Evolutionary conservation across 495 filamentous ascomycete genomes (phyloP), one percentile per base, ranked within the genome.

Genomic region (Articulospora tetracladia): DNA sequence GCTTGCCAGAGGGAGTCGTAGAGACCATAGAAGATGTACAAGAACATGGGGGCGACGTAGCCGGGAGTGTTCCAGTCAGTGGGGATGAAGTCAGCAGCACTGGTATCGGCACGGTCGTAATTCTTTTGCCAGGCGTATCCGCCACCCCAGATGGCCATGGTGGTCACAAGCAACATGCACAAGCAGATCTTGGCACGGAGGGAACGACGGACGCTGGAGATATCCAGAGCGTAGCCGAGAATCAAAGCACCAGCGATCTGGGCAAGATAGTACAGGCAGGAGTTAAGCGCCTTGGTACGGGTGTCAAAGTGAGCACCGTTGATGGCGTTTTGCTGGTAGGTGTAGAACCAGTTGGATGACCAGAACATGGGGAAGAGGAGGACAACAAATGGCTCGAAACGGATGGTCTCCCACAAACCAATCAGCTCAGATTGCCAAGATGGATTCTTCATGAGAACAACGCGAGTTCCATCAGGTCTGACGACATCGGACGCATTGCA

Each of bases 11-110:
- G 82, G 28, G 92, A 89, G 68, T 97, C 93, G 63, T 87, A 93
- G 66, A 97, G 87, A 48, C 93, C 93, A 69, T 97, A 97, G 69
- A 93, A 94, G 65, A 98, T 89, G 77, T 93, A 96, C 59, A 97
- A 74, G 70, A 96, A 90, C 84, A 96, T 89, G 17, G 91, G 90
- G 0, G 89, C 92, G 46, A 90, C 74, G 73, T 86, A 97, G 36
- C 83, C 80, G 17, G 72, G 73, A 60, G 83, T 78, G 25, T 70
- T 79, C 82, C 87, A 93, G 74, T 95, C 90, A 65, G 72, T 79
- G 39, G 70, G 73, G 2, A 72, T 63, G 27, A 70, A 75, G 23
- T 70, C 62, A 19, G 58, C 41, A 17, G 56, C 28, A 19, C 68
- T 64, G 36, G 74, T 73, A 17, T 73, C 67, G 28, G 75, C 73